These are phyloP conservation scores for Kazachstania taianensis DNA, from an alignment of 805 yeast genomes.

Conservation along the genomic window DNA sequence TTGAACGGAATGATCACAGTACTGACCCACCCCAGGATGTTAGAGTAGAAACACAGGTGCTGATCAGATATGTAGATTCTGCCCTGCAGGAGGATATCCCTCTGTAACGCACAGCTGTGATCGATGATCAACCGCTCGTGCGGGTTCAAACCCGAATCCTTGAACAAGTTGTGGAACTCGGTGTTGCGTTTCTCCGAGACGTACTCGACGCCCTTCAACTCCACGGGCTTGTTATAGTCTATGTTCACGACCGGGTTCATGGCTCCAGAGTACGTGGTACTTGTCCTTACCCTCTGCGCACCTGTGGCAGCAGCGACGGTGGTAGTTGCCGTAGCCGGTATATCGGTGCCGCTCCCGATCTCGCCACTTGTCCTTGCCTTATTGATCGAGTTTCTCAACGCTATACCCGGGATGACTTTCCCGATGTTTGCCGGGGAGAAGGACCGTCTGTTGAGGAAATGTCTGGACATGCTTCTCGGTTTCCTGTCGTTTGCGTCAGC, in stretches of 20 bases:
- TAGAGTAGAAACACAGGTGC: slow-evolving; percentile 55
- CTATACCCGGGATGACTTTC: slow-evolving; percentile 14
- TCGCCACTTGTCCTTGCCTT: slow-evolving; percentile 10
- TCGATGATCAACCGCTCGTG: slow-evolving; percentile 48
- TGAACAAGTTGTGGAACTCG: slow-evolving; percentile 52
- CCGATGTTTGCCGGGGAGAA: slow-evolving; percentile 21
- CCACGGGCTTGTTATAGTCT: slow-evolving; percentile 9
- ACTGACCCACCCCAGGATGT: slow-evolving; percentile 61
- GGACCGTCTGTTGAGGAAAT: slow-evolving; percentile 21
- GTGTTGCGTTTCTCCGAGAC: slow-evolving; percentile 45
- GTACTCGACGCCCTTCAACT: slow-evolving; percentile 21
- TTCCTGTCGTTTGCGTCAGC: slow-evolving; percentile 12
- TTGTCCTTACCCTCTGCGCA: slow-evolving; percentile 10
- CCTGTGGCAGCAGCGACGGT: neutral
- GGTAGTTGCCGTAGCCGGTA: too few relatives aligned
- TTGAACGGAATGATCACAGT: slow-evolving; percentile 48
- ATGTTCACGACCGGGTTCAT: slow-evolving; percentile 13
- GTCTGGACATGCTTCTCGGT: slow-evolving; percentile 21
- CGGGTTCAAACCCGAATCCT: slow-evolving; percentile 34
- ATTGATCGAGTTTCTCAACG: slow-evolving; percentile 12
- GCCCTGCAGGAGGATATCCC: slow-evolving; percentile 65
- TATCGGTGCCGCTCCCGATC: too few relatives aligned
- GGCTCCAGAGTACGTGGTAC: slow-evolving; percentile 12
- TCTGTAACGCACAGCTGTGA: slow-evolving; percentile 58
- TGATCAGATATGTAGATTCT: slow-evolving; percentile 49